Evolutionary conservation across 2,329 filamentous ascomycete genomes (phyloP), one percentile per base, ranked within the genome.

Genomic region (Apiospora koreana): DNA sequence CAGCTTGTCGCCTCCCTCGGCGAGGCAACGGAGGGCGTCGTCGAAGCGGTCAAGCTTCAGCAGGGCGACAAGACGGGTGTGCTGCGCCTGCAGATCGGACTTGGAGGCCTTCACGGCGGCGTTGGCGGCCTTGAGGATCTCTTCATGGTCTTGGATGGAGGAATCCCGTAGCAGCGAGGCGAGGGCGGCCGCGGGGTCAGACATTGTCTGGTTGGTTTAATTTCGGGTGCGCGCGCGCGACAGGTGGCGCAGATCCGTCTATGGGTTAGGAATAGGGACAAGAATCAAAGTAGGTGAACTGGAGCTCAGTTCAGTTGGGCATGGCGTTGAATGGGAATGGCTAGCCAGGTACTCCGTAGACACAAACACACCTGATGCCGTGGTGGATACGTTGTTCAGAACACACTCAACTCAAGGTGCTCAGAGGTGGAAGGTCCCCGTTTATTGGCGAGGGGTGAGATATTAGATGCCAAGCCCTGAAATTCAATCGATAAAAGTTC

Each of bases 11-110:
- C 90, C 89, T 23, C 86, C 89, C 45, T 90, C 88, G 71, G 90
- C 87, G 71, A 95, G 87, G 69, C 89, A 87, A 71, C 89, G 89
- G 65, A 94, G 83, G 64, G 92, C 93, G 80, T 96, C 93, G 70
- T 93, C 89, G 80, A 92, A 96, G 71, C 93, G 92, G 81, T 96
- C 94, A 75, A 96, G 88, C 79, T 94, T 94, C 73, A 96, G 85
- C 25, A 96, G 86, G 28, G 93, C 93, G 62, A 95, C 87, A 18
- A 92, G 86, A 72, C 92, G 91, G 45, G 90, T 91, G 79, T 92
- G 91, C 46, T 92, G 90, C 68, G 91, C 91, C 50, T 88, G 83
- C 42, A 80, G 72, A 62, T 86, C 71, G 74, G 79, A 79, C 77
- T 90, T 91, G 74, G 90, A 87, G 69, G 87, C 85, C 76, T 89